Percentiles rank a stretch among this genome's conserved stretches.
Conservation (phyloP, 352 stramenopile genomes). For the Pythium brachiatum region DNA sequence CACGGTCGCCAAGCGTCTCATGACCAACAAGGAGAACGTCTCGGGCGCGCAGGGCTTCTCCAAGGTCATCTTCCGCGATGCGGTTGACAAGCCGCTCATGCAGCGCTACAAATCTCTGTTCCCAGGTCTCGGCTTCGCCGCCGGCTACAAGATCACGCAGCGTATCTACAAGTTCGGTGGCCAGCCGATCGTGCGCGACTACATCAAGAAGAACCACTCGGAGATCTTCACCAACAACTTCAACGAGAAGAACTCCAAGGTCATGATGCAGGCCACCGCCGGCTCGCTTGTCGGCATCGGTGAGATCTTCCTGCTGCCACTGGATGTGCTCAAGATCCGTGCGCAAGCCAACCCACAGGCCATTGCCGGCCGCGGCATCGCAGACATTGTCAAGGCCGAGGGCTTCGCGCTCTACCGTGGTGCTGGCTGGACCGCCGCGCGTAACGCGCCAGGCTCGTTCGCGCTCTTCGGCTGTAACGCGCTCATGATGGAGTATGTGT, state of each 20-base stretch:
- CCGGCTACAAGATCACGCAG: constrained; percentile 96
- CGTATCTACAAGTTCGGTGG: constrained; percentile 97
- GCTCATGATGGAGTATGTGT: constrained; percentile 88
- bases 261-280: constrained; percentile 91
- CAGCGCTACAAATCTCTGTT: constrained; percentile 88
- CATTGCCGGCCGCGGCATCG: constrained; percentile 87
- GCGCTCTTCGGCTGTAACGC: constrained; percentile 93
- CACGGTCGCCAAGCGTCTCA: constrained; percentile 94
- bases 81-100: constrained; percentile 71
- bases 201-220: constrained; percentile 88
- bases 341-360: constrained; percentile 93
- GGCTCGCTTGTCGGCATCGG: constrained; percentile 93
- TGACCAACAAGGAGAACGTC: constrained; percentile 87
- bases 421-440: constrained; percentile 88
- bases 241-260: constrained; percentile 91
- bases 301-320: constrained; percentile 92
- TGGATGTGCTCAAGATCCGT: constrained; percentile 97
- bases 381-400: constrained; percentile 92
- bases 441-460: constrained; percentile 95
- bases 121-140: constrained; percentile 91
- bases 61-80: constrained; percentile 89
- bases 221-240: constrained; percentile 88
- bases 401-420: constrained; percentile 91
- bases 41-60: constrained; percentile 50
- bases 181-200: constrained; percentile 93